These are phyloP conservation scores for Aspergillus transmontanensis DNA, from an alignment of 2,329 filamentous ascomycete genomes.

Conservation along the genomic window DNA sequence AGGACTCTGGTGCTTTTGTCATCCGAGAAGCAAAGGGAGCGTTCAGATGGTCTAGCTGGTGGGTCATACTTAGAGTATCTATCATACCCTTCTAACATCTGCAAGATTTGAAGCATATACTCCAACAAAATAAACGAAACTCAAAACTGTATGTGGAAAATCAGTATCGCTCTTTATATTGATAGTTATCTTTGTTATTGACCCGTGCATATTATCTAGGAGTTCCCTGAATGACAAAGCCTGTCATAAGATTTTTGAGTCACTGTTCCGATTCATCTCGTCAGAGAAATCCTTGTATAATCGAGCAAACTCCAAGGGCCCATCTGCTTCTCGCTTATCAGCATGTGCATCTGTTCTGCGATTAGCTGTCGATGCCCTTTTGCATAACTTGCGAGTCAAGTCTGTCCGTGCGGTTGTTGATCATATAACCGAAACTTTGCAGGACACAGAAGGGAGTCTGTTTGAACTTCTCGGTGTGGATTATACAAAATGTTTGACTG, in stretches of 20 bases:
- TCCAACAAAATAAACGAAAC: constrained; percentile 54
- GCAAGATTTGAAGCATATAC: constrained; percentile 57
- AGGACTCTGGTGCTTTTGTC: constrained; percentile 46
- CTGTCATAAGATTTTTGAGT: constrained; percentile 81
- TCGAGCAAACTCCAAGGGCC: constrained; percentile 55
- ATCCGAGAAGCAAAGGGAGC: constrained; percentile 49
- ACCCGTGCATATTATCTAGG: constrained; percentile 26
- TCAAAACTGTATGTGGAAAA: constrained; percentile 37
- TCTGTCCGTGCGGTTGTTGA: constrained; percentile 78
- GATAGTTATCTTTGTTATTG: constrained; percentile 10
- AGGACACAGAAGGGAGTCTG: constrained; percentile 62
- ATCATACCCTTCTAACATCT: constrained; percentile 15
- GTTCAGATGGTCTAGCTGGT: constrained; percentile 55
- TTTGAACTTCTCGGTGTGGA: constrained; percentile 72
- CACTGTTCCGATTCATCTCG: constrained; percentile 72
- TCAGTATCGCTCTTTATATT: not conserved
- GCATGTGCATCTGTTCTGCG: constrained; percentile 73
- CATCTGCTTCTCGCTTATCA: constrained; percentile 61
- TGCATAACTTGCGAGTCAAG: constrained; percentile 69
- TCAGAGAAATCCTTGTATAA: constrained; percentile 68
- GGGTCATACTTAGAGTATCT: constrained; percentile 13
- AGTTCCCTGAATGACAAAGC: constrained; percentile 68
- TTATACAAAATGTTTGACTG: constrained; percentile 75
- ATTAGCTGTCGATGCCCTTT: constrained; percentile 69
- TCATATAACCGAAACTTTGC: constrained; percentile 77